Evolutionary conservation across 345 rosid species (phyloP).

Genomic region (Kernera saxatilis): DNA sequence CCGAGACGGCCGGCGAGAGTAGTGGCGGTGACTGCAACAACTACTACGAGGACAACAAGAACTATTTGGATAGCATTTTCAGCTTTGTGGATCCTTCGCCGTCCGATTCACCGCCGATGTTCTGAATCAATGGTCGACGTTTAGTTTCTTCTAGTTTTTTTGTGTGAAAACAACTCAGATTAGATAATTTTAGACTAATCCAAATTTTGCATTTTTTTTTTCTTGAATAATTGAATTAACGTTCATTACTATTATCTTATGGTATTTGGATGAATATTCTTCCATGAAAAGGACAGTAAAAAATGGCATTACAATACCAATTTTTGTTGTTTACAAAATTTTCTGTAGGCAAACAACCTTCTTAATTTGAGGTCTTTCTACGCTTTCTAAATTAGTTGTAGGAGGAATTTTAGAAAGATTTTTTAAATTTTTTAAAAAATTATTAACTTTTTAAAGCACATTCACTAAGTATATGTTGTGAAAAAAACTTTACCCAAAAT

Average conservation of each 20-base stretch:
- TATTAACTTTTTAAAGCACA: background rate
- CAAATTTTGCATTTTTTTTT: background rate
- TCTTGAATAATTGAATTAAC: background rate
- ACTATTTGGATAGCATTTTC: constrained; percentile 85
- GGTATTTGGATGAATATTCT: constrained; percentile 1
- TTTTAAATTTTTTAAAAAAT: background rate
- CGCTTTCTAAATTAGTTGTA: background rate
- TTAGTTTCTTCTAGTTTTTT: background rate
- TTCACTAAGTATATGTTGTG: too few relatives aligned
- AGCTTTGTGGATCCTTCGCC: constrained; percentile 86
- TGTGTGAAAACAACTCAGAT: background rate
- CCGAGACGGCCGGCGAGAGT: constrained; percentile 20
- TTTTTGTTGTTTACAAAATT: too few relatives aligned
- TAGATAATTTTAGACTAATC: constrained; percentile 7
- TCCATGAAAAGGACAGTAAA: background rate
- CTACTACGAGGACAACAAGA: constrained; percentile 75
- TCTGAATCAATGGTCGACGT: constrained; percentile 21
- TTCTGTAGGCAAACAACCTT: too few relatives aligned
- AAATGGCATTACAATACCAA: too few relatives aligned
- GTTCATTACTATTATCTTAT: background rate
- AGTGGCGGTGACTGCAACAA: constrained; percentile 30
- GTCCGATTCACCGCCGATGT: constrained; percentile 46
- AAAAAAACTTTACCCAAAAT: too few relatives aligned
- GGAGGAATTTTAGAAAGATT: background rate
- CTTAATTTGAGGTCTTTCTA: too few relatives aligned